A percentile compares a stretch with the other conserved stretches of the same genome.
Conservation (phyloP, 306 rosid genomes). For the Coriaria nepalensis region DNA sequence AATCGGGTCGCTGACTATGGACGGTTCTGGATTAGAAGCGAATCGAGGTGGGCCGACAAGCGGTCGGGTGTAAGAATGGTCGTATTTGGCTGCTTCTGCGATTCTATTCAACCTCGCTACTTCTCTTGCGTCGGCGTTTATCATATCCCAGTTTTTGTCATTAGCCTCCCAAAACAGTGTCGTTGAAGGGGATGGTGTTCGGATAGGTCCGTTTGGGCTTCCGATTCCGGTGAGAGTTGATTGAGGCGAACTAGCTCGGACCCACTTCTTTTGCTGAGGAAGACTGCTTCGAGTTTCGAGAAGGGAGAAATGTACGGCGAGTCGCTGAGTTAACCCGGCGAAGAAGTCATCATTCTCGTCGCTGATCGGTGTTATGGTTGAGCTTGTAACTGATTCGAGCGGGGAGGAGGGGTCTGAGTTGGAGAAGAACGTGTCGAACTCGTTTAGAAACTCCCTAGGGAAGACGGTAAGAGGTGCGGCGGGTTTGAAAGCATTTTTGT, state of each 20-base stretch:
- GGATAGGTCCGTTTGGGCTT: slow-evolving; percentile 5
- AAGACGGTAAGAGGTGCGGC: not conserved
- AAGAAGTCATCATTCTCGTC: slow-evolving; percentile 13
- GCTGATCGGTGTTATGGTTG: slow-evolving; percentile 1
- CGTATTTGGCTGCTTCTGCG: slow-evolving; percentile 8
- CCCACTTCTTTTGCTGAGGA: not conserved
- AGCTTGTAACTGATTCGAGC: slow-evolving; percentile 6
- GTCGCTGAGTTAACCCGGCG: slow-evolving; percentile 8
- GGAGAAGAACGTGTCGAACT: slow-evolving; percentile 5
- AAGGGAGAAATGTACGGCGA: slow-evolving; percentile 7
- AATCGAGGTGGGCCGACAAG: too few relatives aligned
- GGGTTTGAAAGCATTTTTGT: not conserved
- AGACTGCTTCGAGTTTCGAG: slow-evolving; percentile 3
- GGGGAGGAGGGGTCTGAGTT: slow-evolving; percentile 11
- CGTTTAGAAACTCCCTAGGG: slow-evolving; percentile 13
- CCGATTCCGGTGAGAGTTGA: slow-evolving; percentile 5
- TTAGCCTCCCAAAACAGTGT: slow-evolving; percentile 28
- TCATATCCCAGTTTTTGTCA: slow-evolving; percentile 48
- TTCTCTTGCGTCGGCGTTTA: slow-evolving; percentile 54
- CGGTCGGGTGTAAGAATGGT: not conserved
- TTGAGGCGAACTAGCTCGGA: slow-evolving; percentile 10
- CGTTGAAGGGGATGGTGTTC: slow-evolving; percentile 35
- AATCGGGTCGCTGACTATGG: too few relatives aligned
- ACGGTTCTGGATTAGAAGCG: too few relatives aligned
- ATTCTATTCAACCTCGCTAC: slow-evolving; percentile 52